These are phyloP conservation scores for Malus orientalis DNA, from an alignment of 306 rosid genomes.

Conservation along the genomic window DNA sequence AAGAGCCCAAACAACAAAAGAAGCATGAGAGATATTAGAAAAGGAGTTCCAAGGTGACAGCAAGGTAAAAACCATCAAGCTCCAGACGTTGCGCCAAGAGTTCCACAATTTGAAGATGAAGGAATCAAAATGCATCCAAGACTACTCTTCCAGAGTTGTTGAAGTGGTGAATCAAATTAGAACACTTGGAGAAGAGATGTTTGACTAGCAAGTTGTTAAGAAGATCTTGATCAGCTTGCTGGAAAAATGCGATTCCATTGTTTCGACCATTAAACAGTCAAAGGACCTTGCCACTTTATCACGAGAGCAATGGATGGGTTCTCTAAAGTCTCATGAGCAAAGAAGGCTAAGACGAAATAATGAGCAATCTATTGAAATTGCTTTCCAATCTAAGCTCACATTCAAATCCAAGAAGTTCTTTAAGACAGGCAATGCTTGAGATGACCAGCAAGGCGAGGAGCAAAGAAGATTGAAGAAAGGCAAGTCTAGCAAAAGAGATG, in stretches of 20 bases:
- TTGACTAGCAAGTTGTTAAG: neutral
- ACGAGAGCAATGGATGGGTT: neutral
- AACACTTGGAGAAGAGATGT: neutral
- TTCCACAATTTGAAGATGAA: constrained; percentile 2
- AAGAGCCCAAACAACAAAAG: neutral
- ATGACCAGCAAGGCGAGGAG: neutral
- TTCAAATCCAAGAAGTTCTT: too few relatives aligned
- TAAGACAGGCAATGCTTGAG: too few relatives aligned
- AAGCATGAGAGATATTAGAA: neutral
- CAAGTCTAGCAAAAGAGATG: neutral
- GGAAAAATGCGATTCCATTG: neutral
- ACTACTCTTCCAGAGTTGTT: neutral
- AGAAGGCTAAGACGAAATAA: neutral
- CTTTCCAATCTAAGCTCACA: neutral
- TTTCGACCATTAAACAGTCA: neutral
- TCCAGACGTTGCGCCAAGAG: neutral
- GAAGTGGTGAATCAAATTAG: constrained; percentile 3
- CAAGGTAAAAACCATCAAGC: neutral
- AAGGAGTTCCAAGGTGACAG: neutral
- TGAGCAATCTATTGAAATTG: neutral
- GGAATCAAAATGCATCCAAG: neutral
- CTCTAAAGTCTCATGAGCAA: neutral
- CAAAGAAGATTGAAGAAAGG: neutral
- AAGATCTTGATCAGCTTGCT: neutral
- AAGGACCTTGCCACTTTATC: neutral